Base-by-base conservation (phyloP, 78 protist genomes). In the slime mould (Dictyostelium discoideum) region DNA sequence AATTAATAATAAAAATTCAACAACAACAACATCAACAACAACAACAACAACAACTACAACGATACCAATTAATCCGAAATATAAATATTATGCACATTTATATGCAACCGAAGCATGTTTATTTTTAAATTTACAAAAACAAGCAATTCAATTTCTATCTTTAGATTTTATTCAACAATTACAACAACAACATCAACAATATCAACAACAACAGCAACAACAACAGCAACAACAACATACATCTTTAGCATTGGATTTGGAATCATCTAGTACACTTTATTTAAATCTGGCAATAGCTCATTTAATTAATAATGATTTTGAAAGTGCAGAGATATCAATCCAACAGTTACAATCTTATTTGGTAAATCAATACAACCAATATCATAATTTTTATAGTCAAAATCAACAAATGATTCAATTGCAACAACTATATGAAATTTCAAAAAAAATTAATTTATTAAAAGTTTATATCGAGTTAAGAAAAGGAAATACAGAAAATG, bases 81-180 rank as follows among this genome's bases (percentile, higher is more conserved):
- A 81, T 81, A 81, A 73, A 69, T 82, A 82, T 63, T 90, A 90
- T 60, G 95, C 86, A 6, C 95, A 90, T 29, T 14, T 90, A 9
- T 90, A 90, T 73, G 82, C 95, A 22, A 46, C 95, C 2, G 95
- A 90, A 40, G 87, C 95, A 24, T 83, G 95, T 39, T 46, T 90
- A 40, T 72, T 50, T 18, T 46, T 90, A 63, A 90, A 90, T 73
- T 20, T 54, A 24, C 95, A 72, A 32, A 65, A 67, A 46, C 72
- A 90, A 82, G 87, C 95, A 22, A 82, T 90, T 14, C 44, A 40
- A 20, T 90, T 78, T 42, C 84, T 90, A 22, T 82, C 95, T 13
- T 67, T 80, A 14, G 29, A 50, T 32, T 90, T 90, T 16, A 83
- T 90, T 24, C 87, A 60, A 77, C 79, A 87, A 67, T 18, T 48